Conservation (phyloP, 352 stramenopile species). For the Pythium scleroteichum region DNA sequence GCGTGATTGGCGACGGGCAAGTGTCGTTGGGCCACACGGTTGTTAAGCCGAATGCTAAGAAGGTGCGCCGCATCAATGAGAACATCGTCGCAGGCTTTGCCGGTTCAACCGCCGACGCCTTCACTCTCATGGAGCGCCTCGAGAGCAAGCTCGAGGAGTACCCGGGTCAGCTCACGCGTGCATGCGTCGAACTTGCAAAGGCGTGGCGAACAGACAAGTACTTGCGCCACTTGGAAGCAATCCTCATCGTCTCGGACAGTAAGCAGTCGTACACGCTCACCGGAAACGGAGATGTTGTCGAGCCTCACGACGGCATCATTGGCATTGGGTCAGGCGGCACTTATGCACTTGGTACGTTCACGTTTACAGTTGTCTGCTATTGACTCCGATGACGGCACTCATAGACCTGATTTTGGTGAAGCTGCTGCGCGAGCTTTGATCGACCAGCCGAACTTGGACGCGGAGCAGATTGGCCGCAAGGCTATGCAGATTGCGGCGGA, state of each 20-base stretch:
- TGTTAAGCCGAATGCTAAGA: conserved; percentile 98
- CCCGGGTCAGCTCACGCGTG: conserved; percentile 94
- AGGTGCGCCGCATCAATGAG: conserved; percentile 95
- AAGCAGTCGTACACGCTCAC: conserved; percentile 97
- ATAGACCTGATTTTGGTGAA: conserved; percentile 26
- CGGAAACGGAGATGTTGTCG: conserved; percentile 98
- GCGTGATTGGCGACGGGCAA: conserved; percentile 98
- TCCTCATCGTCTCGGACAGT: conserved; percentile 95
- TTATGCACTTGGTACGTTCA: conserved; percentile 90
- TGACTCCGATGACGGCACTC: background rate
- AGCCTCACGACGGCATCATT: conserved; percentile 96
- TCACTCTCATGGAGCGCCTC: conserved; percentile 98
- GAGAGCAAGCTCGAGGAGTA: conserved; percentile 99
- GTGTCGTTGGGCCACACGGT: conserved; percentile 95
- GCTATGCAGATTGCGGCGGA: conserved; percentile 96
- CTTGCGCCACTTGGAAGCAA: conserved; percentile 93
- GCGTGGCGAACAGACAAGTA: conserved; percentile 99
- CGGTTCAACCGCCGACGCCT: conserved; percentile 96
- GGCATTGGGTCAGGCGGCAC: conserved; percentile 93
- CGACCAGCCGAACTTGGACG: conserved; percentile 90
- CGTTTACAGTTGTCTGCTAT: conserved; percentile 2
- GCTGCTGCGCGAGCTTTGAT: conserved; percentile 96
- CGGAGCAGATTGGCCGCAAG: conserved; percentile 93
- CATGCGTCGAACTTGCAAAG: conserved; percentile 99
- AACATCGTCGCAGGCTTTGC: conserved; percentile 97